Evolutionary conservation across 75 land plant species (phyloP), one percentile per base, ranked within the genome.

Genomic region (Pseudotsuga menziesii): DNA sequence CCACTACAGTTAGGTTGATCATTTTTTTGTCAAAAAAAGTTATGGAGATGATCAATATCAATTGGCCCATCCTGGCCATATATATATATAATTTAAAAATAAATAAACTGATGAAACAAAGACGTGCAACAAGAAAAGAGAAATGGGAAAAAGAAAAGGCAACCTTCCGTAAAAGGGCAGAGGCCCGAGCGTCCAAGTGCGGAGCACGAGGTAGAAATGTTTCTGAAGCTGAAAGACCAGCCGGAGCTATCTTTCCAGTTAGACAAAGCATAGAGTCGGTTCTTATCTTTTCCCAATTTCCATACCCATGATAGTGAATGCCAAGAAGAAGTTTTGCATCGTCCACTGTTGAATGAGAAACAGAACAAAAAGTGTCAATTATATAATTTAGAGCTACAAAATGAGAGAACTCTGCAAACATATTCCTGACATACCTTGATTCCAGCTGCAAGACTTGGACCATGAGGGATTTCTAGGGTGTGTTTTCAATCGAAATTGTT

Each of bases 371-470:
- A 35, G 36, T 27, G 15, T 54, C 19, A 74, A 52, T 22, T 17
- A 3, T 11, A 27, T 5, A 48, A 3, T 5, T 58, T 70, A 15
- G 5, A 29, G n/a, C 19, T 15, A 71, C 44, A 78, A 15, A 27
- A 23, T 39, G 27, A n/a, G 27, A 41, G 44, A 27, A 15, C 20
- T 69, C 27, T 29, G 23, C 3, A 72, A 48, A 48, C 32, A 17
- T 17, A 26, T 35, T 60, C 35, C 7, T 26, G 2, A 44, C 20
- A 72, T 77, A 97, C 99, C 91, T 84, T 93, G 93, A 83, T 84
- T 95, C 99, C 99, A 97, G 13, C 91, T 92, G 84, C 99, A 94
- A 20, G 92, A 86, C 86, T 92, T 97, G 14, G 98, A 89, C 99
- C 99, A 97, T 58, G 85, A 78, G 63, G 99, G 90, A 66, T 84